A percentile compares a stretch with the other conserved stretches of the same genome.
Conservation (phyloP, 306 rosid genomes). For the Acacia melanoxylon region DNA sequence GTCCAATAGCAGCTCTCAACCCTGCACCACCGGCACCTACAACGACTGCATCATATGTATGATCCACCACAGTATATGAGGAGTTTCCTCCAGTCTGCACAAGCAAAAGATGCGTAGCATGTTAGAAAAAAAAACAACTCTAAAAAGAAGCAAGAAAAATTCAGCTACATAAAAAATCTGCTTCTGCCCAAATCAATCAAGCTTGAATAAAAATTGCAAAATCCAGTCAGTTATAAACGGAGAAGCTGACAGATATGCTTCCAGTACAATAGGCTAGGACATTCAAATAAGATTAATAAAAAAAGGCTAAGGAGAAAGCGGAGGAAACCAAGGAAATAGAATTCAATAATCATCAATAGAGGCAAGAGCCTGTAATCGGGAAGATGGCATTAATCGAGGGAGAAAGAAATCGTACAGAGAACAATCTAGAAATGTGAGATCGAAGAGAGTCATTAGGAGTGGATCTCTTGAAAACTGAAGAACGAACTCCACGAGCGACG, state of each 20-base stretch:
- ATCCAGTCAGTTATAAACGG: neutral
- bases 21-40: conserved; percentile 99
- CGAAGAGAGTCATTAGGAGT: conserved; percentile 37
- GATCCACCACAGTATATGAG: conserved; percentile 88
- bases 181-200: neutral
- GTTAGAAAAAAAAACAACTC: neutral
- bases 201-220: neutral
- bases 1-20: conserved; percentile 92
- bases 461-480: conserved; percentile 47
- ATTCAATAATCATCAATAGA: neutral
- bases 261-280: neutral
- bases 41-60: conserved; percentile 84
- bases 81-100: conserved; percentile 62
- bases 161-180: neutral
- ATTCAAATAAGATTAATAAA: neutral
- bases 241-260: neutral
- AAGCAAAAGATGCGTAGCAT: conserved; percentile 19
- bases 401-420: conserved; percentile 48
- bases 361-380: neutral
- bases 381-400: neutral
- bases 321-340: neutral
- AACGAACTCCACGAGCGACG: conserved; percentile 62
- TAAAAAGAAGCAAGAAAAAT: neutral
- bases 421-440: conserved; percentile 61
- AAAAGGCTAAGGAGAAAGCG: neutral